Conservation (phyloP, 2,329 filamentous ascomycete species). For the Trichoderma guizhouense region DNA sequence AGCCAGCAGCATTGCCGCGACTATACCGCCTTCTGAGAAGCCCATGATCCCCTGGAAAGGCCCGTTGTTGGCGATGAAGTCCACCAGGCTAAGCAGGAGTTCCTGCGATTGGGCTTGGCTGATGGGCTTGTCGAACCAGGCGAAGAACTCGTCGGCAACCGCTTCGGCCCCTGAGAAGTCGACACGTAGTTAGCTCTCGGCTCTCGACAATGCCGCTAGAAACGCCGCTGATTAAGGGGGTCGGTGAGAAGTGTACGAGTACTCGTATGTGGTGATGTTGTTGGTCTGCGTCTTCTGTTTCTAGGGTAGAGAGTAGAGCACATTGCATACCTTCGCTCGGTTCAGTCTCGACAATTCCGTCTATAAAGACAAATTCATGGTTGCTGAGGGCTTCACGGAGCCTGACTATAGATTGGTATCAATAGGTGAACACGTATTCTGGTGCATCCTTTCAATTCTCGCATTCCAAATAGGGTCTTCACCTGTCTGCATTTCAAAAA, state of each 20-base stretch:
- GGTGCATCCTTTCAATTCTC: no score
- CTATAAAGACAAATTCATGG: conserved; percentile 8
- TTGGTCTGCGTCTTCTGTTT: no score
- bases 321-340: neutral
- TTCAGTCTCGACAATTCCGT: neutral
- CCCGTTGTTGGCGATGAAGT: neutral
- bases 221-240: no score
- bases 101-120: neutral
- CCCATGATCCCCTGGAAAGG: conserved; percentile 13
- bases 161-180: neutral
- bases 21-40: conserved; percentile 19
- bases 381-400: neutral
- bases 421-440: no score
- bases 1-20: conserved; percentile 32
- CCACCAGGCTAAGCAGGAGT: neutral
- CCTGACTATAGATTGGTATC: no score
- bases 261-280: no score
- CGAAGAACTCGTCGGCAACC: neutral
- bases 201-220: neutral
- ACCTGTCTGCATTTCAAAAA: no score
- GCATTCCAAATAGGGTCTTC: no score
- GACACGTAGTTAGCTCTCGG: neutral
- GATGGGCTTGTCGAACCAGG: neutral
- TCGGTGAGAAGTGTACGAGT: no score
- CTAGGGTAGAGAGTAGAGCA: no score